Evolutionary conservation across 345 rosid species (phyloP), one percentile per base, ranked within the genome.

Genomic region (Melaleuca alternifolia): DNA sequence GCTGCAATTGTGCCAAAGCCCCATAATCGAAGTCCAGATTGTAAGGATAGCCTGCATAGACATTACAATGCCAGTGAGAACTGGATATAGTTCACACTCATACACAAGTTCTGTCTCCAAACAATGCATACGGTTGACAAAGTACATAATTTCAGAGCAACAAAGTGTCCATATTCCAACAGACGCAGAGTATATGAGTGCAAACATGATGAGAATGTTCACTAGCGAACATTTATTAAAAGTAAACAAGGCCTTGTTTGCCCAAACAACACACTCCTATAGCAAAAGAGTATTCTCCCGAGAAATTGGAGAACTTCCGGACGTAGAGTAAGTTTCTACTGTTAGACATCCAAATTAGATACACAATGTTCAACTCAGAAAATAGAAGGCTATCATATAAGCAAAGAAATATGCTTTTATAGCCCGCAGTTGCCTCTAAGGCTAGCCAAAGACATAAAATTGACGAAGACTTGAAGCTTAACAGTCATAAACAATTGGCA

Each of bases 1-100:
- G 99, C 83, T 97, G 99, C 92, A 97, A 90, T 89, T 97, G 99
- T 50, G 76, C 91, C 88, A 97, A 93, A 82, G 98, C 99, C 85
- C 99, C 99, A 84, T 97, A 97, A 83, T 97, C 99, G 48, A 97
- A 97, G 90, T 97, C 99, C 90, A 97, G 90, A 87, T 97, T 97
- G 86, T 95, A 97, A 2, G 98, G 99, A 94, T 97, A 97, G 86
- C 99, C 99, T 97, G 93, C 51, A 90, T 23, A 56, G 81, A 33
- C 57, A 71, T 71, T 71, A 10, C 33, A 37, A 9, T 71, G 81
- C 81, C 81, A 71, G 8, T 71, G 44, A 71, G 81, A 71, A 37
- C 81, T 71, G 48, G 48, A 10, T 21, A 71, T 37, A 71, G 8
- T 71, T 20, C 81, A 2, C 48, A 20, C 24, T 10, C 48, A 33